These are phyloP conservation scores for Setaria italica DNA, from an alignment of 202 grass and related monocot genomes.

Conservation along the genomic window DNA sequence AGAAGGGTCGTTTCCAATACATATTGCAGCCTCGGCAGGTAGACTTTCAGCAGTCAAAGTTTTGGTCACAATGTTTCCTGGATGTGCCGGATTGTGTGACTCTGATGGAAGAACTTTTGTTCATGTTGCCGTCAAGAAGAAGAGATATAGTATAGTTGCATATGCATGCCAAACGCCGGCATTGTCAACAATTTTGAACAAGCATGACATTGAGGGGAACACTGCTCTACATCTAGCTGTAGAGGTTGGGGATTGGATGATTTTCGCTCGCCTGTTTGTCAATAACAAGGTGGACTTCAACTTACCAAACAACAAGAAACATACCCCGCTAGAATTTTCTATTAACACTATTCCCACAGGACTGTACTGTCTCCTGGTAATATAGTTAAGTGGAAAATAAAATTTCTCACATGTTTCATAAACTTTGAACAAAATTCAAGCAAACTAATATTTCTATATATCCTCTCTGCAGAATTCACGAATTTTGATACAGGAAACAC, in stretches of 20 bases:
- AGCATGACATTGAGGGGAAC: slow-evolving; percentile 41
- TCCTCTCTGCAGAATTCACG: slow-evolving; percentile 9
- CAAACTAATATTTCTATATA: background rate
- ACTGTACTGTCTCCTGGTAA: slow-evolving; percentile 36
- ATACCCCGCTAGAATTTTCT: slow-evolving; percentile 31
- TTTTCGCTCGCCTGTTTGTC: slow-evolving; percentile 17
- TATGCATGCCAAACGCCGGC: background rate
- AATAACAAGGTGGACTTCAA: slow-evolving; percentile 37
- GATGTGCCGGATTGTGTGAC: slow-evolving; percentile 20
- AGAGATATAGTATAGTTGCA: slow-evolving; percentile 21
- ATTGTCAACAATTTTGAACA: slow-evolving; percentile 19
- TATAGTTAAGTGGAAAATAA: background rate
- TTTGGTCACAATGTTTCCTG: background rate
- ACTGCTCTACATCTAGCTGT: slow-evolving; percentile 34
- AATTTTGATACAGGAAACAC: slow-evolving; percentile 30
- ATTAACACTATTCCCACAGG: slow-evolving; percentile 17
- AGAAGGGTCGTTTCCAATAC: slow-evolving; percentile 25
- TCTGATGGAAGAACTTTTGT: slow-evolving; percentile 36
- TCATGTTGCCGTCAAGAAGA: slow-evolving; percentile 34
- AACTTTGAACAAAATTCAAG: background rate
- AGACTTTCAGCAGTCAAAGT: slow-evolving; percentile 30
- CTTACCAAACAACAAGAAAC: slow-evolving; percentile 12
- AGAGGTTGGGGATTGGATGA: slow-evolving; percentile 35
- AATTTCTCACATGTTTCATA: background rate
- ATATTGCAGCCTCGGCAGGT: slow-evolving; percentile 28